These are phyloP conservation scores for Aspergillus homomorphus DNA, from an alignment of 495 filamentous ascomycete species.

Conservation along the genomic window DNA sequence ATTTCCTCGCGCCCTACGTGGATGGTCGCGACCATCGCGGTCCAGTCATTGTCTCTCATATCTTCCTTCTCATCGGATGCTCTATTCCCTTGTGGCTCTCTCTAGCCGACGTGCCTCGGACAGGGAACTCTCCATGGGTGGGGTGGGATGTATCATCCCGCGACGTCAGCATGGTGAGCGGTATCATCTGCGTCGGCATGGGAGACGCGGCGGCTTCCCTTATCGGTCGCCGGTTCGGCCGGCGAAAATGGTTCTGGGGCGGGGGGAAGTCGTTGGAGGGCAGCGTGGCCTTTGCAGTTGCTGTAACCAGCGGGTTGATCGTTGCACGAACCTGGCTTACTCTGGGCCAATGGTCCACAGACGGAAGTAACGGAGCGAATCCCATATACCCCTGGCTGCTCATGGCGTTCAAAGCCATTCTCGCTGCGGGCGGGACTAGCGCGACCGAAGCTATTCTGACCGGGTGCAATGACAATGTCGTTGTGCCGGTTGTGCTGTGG, in stretches of 20 bases:
- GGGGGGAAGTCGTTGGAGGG: constrained; percentile 95
- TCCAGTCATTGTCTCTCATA: constrained; percentile 91
- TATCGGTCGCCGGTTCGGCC: constrained; percentile 82
- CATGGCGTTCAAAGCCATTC: constrained; percentile 54
- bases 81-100: constrained; percentile 93
- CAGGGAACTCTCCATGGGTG: constrained; percentile 47
- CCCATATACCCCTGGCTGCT: constrained; percentile 33
- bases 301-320: constrained; percentile 71
- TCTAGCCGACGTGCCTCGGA: constrained; percentile 60
- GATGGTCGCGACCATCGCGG: constrained; percentile 91
- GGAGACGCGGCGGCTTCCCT: constrained; percentile 95
- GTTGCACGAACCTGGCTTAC: constrained; percentile 72
- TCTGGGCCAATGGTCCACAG: constrained; percentile 64
- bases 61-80: constrained; percentile 95
- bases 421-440: constrained; percentile 77
- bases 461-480: constrained; percentile 97
- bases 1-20: constrained; percentile 88
- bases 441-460: constrained; percentile 93
- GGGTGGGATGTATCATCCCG: constrained; percentile 71
- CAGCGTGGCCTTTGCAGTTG: constrained; percentile 75
- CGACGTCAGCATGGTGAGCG: constrained; percentile 83
- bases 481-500: constrained; percentile 95
- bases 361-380: constrained; percentile 24
- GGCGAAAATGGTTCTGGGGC: constrained; percentile 91
- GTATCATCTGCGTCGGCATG: constrained; percentile 90